Percentiles rank a stretch among this genome's conserved stretches.
phyloP scores from a whole-genome alignment of 164 flowering plant genomes.

The Nelumbo lutea region DNA sequence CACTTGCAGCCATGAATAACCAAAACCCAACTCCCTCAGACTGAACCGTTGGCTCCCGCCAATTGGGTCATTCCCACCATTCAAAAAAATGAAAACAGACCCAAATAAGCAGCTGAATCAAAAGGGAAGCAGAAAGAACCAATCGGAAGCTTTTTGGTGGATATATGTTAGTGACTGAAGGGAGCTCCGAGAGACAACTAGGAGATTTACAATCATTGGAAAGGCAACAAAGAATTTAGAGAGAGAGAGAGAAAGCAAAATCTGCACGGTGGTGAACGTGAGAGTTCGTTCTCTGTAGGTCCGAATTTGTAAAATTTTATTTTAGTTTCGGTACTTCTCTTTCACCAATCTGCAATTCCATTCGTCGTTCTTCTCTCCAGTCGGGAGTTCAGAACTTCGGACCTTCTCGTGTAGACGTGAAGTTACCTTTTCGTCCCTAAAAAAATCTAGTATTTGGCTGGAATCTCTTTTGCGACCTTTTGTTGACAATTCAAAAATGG shows the following conservation, averaged over 20 bases:
- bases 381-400: too few relatives aligned
- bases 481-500: too few relatives aligned
- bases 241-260: neutral
- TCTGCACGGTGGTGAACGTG: neutral
- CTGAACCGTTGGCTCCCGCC: slow-evolving; percentile 22
- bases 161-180: slow-evolving; percentile 11
- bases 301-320: neutral
- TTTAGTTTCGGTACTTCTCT: neutral
- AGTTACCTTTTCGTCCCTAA: too few relatives aligned
- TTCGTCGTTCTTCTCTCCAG: too few relatives aligned
- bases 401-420: too few relatives aligned
- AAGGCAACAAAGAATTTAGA: neutral
- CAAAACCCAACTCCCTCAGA: slow-evolving; percentile 10
- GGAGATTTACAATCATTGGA: neutral
- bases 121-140: too few relatives aligned
- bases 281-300: too few relatives aligned
- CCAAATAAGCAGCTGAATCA: neutral
- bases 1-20: slow-evolving; percentile 38
- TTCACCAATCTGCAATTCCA: neutral
- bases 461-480: too few relatives aligned
- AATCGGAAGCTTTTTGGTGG: neutral
- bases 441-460: too few relatives aligned
- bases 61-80: slow-evolving; percentile 9
- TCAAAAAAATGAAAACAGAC: neutral
- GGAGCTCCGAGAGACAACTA: slow-evolving; percentile 14